phyloP scores from a whole-genome alignment of 1,284 basidiomycete genomes.

The Leccinum insolens region DNA sequence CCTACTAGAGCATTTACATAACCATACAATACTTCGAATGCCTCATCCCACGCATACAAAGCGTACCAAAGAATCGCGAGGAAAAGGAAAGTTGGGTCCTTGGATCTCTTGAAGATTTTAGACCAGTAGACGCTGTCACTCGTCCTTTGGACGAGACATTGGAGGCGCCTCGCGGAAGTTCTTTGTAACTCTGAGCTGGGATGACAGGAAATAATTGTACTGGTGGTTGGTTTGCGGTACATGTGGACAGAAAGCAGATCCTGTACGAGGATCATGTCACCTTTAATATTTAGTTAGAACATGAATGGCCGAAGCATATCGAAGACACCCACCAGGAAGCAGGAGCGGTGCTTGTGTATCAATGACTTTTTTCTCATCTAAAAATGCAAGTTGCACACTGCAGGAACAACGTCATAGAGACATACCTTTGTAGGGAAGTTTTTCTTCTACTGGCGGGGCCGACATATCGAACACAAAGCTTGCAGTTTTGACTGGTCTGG shows the following conservation, averaged over 20 bases:
- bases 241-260: constrained; percentile 46
- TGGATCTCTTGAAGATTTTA: constrained; percentile 47
- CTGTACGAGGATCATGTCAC: constrained; percentile 29
- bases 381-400: background rate
- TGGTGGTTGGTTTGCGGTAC: constrained; percentile 36
- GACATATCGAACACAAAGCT: background rate
- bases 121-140: constrained; percentile 55
- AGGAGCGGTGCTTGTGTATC: constrained; percentile 53
- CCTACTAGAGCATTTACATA: constrained; percentile 51
- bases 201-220: constrained; percentile 48
- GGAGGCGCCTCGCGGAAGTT: constrained; percentile 39
- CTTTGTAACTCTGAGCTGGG: constrained; percentile 32
- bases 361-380: constrained; percentile 41
- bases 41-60: constrained; percentile 60
- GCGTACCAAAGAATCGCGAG: constrained; percentile 59
- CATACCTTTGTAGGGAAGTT: constrained; percentile 21
- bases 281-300: constrained; percentile 13
- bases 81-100: constrained; percentile 56
- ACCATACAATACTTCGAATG: constrained; percentile 49
- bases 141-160: constrained; percentile 38
- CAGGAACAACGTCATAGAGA: background rate
- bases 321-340: constrained; percentile 27
- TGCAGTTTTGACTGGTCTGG: constrained; percentile 11
- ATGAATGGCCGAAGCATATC: no score
- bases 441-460: background rate